Evolutionary conservation across 495 filamentous ascomycete genomes (phyloP), one percentile per base, ranked within the genome.

Genomic region (Daldinia loculata): DNA sequence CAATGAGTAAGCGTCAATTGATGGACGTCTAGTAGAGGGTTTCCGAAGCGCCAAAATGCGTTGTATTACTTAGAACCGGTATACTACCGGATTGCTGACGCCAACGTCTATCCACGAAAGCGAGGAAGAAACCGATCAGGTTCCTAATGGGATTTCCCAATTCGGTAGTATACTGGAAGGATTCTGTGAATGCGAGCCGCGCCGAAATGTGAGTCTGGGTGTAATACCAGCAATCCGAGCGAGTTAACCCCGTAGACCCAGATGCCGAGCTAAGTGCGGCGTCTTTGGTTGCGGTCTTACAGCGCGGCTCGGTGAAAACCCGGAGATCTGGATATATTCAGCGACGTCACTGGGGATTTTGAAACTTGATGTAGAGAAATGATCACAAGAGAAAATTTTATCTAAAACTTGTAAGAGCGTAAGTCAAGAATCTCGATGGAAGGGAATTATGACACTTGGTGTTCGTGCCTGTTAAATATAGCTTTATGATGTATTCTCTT

Each of bases 241-340:
- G 63, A 63, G 51, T 67, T 71, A 59, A 26, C 32, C 45, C 62
- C 61, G 45, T 59, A 26, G 53, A 30, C 19, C 3, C 2, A 62
- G 41, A 69, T 73, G 41, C 70, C 70, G 70, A 73, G 36, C 32
- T 73, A 62, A 63, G 12, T 59, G 69, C 69, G 69, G 26, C 52
- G 14, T 17, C 27, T n/a, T 58, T 51, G n/a, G 22, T 38, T 32
- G 14, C 27, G 22, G 29, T 30, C 58, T 56, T 50, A 43, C 15
- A 32, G 48, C 30, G 19, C 24, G 27, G 14, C 57, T 73, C 70
- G 70, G 70, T 48, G 65, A 69, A 69, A 73, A 69, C 56, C 70
- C 70, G 70, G 70, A 55, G 56, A 69, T 9, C 50, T 30, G 26
- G 27, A 26, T 52, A 12, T 52, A 52, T 4, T 52, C 19, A 48